These are phyloP conservation scores for Ophiostoma perfectum DNA, from an alignment of 2,329 filamentous ascomycete genomes.

Conservation along the genomic window DNA sequence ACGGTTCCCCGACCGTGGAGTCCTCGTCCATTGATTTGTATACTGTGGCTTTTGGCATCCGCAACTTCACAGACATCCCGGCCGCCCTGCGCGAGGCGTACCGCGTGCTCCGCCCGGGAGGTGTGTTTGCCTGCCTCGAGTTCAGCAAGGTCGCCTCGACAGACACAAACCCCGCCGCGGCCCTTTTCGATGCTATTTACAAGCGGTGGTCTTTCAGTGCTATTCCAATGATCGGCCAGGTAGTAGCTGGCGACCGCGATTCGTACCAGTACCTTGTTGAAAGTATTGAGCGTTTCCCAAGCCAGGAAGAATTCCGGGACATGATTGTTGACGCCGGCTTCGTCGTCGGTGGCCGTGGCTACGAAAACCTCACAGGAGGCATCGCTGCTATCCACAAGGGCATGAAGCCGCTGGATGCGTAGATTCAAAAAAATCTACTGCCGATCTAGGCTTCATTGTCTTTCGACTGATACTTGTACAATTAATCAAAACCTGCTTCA, in stretches of 20 bases:
- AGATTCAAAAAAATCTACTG: not conserved
- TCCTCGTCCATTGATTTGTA: slow-evolving; percentile 81
- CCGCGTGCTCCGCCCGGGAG: slow-evolving; percentile 86
- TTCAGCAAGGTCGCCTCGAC: slow-evolving; percentile 69
- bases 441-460: not conserved
- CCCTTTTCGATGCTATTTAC: slow-evolving; percentile 78
- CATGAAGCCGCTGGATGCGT: slow-evolving; percentile 62
- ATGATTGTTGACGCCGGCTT: slow-evolving; percentile 87
- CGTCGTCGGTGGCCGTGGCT: slow-evolving; percentile 71
- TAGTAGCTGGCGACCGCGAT: slow-evolving; percentile 88
- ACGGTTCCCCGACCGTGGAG: slow-evolving; percentile 49
- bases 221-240: slow-evolving; percentile 89
- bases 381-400: slow-evolving; percentile 96
- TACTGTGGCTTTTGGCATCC: slow-evolving; percentile 94
- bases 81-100: slow-evolving; percentile 75
- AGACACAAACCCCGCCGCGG: slow-evolving; percentile 46
- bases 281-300: slow-evolving; percentile 91
- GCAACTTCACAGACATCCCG: slow-evolving; percentile 92
- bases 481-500: not conserved
- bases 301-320: slow-evolving; percentile 72
- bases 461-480: not conserved
- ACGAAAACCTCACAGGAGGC: slow-evolving; percentile 84
- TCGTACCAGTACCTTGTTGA: slow-evolving; percentile 98
- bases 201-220: slow-evolving; percentile 94
- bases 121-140: slow-evolving; percentile 93